Conservation (phyloP, 1,284 basidiomycete genomes). For the Xerocomus cyaneibrunnescens region DNA sequence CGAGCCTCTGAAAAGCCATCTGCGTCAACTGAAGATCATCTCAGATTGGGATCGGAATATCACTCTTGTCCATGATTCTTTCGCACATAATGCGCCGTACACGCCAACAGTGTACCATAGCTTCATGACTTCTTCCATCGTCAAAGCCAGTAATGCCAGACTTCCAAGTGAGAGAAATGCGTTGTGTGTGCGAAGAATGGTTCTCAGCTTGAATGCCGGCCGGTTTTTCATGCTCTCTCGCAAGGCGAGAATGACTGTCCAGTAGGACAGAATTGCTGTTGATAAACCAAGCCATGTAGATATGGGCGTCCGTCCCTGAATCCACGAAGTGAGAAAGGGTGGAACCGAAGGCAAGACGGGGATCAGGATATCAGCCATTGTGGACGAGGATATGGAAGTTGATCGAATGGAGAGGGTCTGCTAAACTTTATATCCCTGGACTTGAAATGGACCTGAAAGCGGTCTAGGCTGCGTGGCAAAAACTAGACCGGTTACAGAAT, state of each 20-base stretch:
- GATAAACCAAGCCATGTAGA: slow-evolving; percentile 76
- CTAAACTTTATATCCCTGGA: too few relatives aligned
- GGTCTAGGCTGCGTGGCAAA: too few relatives aligned
- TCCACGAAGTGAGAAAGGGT: slow-evolving; percentile 60
- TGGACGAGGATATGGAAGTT: neutral
- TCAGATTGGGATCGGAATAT: slow-evolving; percentile 36
- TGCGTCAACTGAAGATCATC: slow-evolving; percentile 7
- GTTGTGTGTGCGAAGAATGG: slow-evolving; percentile 91
- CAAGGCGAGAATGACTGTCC: slow-evolving; percentile 85
- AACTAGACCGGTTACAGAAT: too few relatives aligned
- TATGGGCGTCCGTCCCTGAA: slow-evolving; percentile 72
- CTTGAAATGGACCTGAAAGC: too few relatives aligned
- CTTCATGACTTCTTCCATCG: slow-evolving; percentile 85
- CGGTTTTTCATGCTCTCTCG: slow-evolving; percentile 83
- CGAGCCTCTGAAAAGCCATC: slow-evolving; percentile 59
- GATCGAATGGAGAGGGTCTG: too few relatives aligned
- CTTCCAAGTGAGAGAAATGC: slow-evolving; percentile 82
- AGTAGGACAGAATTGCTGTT: slow-evolving; percentile 73
- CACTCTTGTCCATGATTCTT: slow-evolving; percentile 81
- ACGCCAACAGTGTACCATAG: slow-evolving; percentile 68
- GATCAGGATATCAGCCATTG: slow-evolving; percentile 10
- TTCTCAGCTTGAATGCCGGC: slow-evolving; percentile 72
- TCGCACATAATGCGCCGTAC: slow-evolving; percentile 79
- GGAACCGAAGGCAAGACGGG: slow-evolving; percentile 40
- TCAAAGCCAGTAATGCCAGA: slow-evolving; percentile 76